A percentile compares a stretch with the other conserved stretches of the same genome.
These are phyloP conservation scores for Chaetomiaceae sp. DNA, from an alignment of 2,329 filamentous ascomycete genomes.

Conservation along the genomic window DNA sequence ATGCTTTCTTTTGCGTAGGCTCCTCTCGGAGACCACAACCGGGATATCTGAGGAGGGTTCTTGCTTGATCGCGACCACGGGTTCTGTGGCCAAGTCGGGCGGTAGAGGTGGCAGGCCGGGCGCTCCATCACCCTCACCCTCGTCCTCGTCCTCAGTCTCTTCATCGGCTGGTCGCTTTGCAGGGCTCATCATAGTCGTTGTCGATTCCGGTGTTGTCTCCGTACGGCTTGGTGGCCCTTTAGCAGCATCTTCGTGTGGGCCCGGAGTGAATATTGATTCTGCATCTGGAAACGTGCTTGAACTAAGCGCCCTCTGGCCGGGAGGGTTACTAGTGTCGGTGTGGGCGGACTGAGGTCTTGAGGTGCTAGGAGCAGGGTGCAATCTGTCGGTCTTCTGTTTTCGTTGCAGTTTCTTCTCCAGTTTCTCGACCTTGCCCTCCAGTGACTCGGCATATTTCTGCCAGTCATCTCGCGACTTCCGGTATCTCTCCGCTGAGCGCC, in stretches of 20 bases:
- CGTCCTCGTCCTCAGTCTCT: conserved; percentile 4
- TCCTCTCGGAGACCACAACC: conserved; percentile 47
- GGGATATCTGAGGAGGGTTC: conserved; percentile 52
- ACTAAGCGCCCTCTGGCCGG: not conserved
- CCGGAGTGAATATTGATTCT: not conserved
- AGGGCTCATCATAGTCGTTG: not conserved
- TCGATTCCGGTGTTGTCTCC: conserved; percentile 5
- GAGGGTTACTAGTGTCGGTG: not conserved
- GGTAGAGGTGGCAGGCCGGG: conserved; percentile 32
- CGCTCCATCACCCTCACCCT: conserved; percentile 8
- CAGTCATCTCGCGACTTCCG: conserved; percentile 42
- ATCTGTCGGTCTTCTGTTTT: not conserved
- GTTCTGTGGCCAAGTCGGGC: not conserved
- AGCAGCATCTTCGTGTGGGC: not conserved
- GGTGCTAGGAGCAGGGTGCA: not conserved
- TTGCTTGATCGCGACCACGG: conserved; percentile 37
- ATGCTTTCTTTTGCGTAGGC: conserved; percentile 45
- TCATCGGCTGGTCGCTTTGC: not conserved
- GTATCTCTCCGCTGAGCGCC: conserved; percentile 37
- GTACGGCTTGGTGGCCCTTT: not conserved
- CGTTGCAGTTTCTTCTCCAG: conserved; percentile 36
- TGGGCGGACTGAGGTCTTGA: not conserved
- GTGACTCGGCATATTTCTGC: conserved; percentile 40
- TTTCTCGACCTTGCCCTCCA: conserved; percentile 41
- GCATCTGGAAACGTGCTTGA: conserved; percentile 12